Percentiles rank a stretch among this genome's conserved stretches.
phyloP scores from a whole-genome alignment of 768 basidiomycete genomes.

The Hericium erinaceus region DNA sequence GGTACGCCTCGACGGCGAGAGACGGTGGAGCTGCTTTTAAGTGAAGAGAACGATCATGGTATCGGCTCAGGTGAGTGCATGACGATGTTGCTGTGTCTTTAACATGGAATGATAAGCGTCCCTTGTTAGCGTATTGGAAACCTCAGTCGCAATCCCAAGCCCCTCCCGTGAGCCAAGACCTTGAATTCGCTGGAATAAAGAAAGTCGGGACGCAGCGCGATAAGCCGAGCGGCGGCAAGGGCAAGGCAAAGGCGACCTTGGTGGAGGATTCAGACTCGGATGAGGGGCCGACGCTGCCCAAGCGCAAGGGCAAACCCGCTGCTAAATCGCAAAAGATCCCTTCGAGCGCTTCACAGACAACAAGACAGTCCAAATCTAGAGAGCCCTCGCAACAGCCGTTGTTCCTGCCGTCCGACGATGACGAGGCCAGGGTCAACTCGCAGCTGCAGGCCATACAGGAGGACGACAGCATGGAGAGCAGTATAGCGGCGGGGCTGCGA shows the following conservation, averaged over 20 bases:
- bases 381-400: neutral
- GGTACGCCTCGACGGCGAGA: constrained; percentile 15
- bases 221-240: neutral
- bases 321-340: neutral
- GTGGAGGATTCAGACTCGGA: neutral
- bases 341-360: neutral
- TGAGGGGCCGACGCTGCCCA: neutral
- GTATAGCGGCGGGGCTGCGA: constrained; percentile 2
- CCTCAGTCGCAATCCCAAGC: neutral
- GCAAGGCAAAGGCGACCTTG: neutral
- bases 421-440: neutral
- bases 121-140: constrained; percentile 1
- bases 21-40: constrained; percentile 42
- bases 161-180: neutral
- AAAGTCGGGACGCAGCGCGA: neutral
- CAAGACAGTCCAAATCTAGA: neutral
- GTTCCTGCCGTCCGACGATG: neutral
- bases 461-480: neutral
- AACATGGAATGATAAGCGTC: neutral
- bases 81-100: neutral
- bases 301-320: neutral
- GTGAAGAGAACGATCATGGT: constrained; percentile 45
- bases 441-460: neutral
- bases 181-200: neutral
- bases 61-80: constrained; percentile 37